These are phyloP conservation scores for Lactifluus piperatus DNA, from an alignment of 768 basidiomycete species.

Conservation along the genomic window DNA sequence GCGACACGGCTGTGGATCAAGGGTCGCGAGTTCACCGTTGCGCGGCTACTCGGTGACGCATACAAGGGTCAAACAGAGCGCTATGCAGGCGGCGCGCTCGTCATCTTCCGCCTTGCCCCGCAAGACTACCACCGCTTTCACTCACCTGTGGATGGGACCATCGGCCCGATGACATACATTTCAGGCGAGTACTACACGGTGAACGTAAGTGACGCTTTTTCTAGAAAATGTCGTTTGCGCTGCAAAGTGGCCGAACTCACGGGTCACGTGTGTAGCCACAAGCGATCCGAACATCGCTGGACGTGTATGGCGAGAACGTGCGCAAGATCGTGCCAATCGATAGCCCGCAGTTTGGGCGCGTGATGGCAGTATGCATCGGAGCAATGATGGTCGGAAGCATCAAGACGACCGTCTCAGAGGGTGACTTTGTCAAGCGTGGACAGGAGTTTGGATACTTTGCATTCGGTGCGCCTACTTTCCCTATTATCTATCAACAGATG, in stretches of 20 bases:
- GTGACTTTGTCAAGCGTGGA: conserved; percentile 69
- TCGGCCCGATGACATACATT: conserved; percentile 79
- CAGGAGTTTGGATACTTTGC: conserved; percentile 94
- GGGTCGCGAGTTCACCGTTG: conserved; percentile 85
- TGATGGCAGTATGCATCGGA: conserved; percentile 87
- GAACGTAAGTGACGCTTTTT: conserved; percentile 48
- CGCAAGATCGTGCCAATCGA: conserved; percentile 91
- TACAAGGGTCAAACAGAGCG: conserved; percentile 62
- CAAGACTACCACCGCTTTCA: conserved; percentile 97
- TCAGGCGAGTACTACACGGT: conserved; percentile 95
- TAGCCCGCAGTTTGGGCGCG: conserved; percentile 79
- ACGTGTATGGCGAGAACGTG: conserved; percentile 92
- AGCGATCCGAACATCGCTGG: conserved; percentile 82
- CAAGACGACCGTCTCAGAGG: conserved; percentile 77
- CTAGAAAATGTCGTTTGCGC: background rate
- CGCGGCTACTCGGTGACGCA: conserved; percentile 66
- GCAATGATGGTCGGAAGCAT: conserved; percentile 97
- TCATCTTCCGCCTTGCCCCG: conserved; percentile 86
- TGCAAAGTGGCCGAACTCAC: background rate
- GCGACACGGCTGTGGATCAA: conserved; percentile 96
- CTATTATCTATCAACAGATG: background rate
- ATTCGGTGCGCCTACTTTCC: conserved; percentile 52
- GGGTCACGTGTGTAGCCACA: conserved; percentile 49
- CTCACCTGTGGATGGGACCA: conserved; percentile 72
- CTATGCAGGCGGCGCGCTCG: conserved; percentile 75